Evolutionary conservation across 768 basidiomycete species (phyloP).

Genomic region (Mycena galericulata): DNA sequence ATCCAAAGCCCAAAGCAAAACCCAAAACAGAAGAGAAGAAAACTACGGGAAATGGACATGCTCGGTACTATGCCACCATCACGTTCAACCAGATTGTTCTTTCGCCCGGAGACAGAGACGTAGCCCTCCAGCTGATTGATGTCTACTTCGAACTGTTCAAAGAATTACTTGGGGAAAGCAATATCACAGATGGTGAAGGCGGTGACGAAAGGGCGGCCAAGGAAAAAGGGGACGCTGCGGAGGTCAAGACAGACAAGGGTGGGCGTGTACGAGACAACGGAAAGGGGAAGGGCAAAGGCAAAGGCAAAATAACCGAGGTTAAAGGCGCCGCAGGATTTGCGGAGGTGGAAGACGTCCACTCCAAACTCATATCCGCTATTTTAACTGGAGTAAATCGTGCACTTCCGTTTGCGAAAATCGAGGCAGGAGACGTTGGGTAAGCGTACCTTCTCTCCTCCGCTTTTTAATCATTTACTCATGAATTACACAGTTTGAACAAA

Average conservation of each 20-base stretch:
- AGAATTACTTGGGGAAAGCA: slow-evolving; percentile 80
- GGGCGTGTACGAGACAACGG: slow-evolving; percentile 45
- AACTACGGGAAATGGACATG: slow-evolving; percentile 72
- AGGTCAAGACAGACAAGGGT: slow-evolving; percentile 44
- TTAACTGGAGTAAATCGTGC: slow-evolving; percentile 96
- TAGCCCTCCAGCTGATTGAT: slow-evolving; percentile 84
- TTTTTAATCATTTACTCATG: not conserved
- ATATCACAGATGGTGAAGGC: slow-evolving; percentile 43
- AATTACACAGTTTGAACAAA: slow-evolving; percentile 72
- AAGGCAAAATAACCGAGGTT: slow-evolving; percentile 57
- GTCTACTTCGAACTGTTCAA: slow-evolving; percentile 96
- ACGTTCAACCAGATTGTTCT: slow-evolving; percentile 96
- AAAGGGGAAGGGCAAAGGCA: slow-evolving; percentile 54
- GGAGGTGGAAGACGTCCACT: slow-evolving; percentile 83
- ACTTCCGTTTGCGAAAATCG: slow-evolving; percentile 89
- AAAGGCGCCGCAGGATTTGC: slow-evolving; percentile 75
- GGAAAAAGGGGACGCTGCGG: slow-evolving; percentile 42
- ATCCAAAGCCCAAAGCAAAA: slow-evolving; percentile 46
- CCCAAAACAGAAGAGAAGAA: slow-evolving; percentile 49
- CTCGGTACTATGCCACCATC: slow-evolving; percentile 91
- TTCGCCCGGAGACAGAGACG: slow-evolving; percentile 72
- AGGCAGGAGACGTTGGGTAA: slow-evolving; percentile 74
- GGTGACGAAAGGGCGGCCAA: slow-evolving; percentile 48
- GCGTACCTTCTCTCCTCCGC: slow-evolving; percentile 36
- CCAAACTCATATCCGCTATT: slow-evolving; percentile 88